Conservation (phyloP, 441 rosid genomes). For the Corymbia calophylla region DNA sequence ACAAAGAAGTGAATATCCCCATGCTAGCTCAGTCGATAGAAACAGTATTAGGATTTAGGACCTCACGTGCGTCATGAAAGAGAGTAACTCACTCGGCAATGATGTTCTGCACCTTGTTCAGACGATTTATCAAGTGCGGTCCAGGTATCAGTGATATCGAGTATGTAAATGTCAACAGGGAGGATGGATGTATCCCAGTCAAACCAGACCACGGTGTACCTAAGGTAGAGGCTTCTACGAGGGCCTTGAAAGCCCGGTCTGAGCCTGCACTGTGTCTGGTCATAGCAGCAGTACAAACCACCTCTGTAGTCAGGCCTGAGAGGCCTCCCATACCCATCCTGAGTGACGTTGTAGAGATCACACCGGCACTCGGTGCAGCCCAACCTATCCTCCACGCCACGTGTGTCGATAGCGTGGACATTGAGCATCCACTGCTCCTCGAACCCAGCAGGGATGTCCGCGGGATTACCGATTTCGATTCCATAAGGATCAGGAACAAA, state of each 20-base stretch:
- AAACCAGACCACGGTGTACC: constrained; percentile 66
- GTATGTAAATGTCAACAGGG: constrained; percentile 57
- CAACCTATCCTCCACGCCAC: constrained; percentile 58
- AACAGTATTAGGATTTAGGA: not conserved
- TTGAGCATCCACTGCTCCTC: constrained; percentile 73
- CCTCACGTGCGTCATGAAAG: not conserved
- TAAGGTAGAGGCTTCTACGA: constrained; percentile 44
- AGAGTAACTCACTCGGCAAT: constrained; percentile 41
- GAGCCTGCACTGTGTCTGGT: constrained; percentile 57
- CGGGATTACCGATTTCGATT: constrained; percentile 67
- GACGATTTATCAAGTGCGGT: constrained; percentile 20
- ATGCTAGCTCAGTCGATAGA: not conserved
- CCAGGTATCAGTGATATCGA: constrained; percentile 77
- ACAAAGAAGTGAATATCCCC: not conserved
- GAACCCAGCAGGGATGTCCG: constrained; percentile 52
- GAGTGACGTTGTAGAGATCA: constrained; percentile 66
- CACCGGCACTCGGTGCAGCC: constrained; percentile 84
- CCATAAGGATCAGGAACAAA: constrained; percentile 78
- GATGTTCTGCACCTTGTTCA: constrained; percentile 23
- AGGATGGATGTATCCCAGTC: constrained; percentile 54
- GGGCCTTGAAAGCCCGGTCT: constrained; percentile 41
- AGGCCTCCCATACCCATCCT: constrained; percentile 36
- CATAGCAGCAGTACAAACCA: constrained; percentile 64
- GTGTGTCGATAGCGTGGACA: constrained; percentile 80
- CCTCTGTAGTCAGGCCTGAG: constrained; percentile 56